Evolutionary conservation across 2,329 filamentous ascomycete species (phyloP), one percentile per base, ranked within the genome.

Genomic region (Sporothrix humicola): DNA sequence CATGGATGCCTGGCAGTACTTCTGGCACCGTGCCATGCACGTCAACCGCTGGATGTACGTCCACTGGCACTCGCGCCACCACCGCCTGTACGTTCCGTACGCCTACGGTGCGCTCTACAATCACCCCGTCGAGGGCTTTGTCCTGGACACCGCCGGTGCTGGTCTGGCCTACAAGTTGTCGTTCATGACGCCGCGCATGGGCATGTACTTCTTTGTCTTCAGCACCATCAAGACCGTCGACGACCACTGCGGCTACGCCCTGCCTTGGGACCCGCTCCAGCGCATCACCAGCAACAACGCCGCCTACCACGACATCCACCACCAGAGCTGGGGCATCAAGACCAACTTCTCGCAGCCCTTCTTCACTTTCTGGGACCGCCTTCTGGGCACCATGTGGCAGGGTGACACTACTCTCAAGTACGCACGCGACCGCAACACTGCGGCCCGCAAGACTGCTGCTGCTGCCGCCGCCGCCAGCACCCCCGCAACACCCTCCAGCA

Each of bases 321-420:
- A 99, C 84, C 96, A 99, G 83, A 97, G 93, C 82, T 98, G 95
- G 95, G 96, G 96, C 73, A 97, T 99, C 87, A 99, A 98, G 88
- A 93, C 92, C 76, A 97, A 97, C 83, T 97, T 94, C 82, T 92
- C 91, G 5, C 93, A 97, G 82, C 93, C 93, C 2, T 97, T 95
- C 84, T 98, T 98, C 84, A 98, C 93, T 66, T 94, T 98, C 83
- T 98, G 96, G 94, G 96, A 99, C 81, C 87, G 88, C 65, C 80
- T 94, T 42, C 85, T 97, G 26, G 90, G 91, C 70, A 99, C 96
- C 31, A 92, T 90, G 82, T 98, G 94, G 91, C 89, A 88, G 74
- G 93, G 93, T 69, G 90, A 86, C 73, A 85, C 85, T 17, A 77
- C 77, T 50, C 73, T 81, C 23, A 83, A 82, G 78, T 85, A 85